A percentile compares a stretch with the other conserved stretches of the same genome.
These are phyloP conservation scores for Diaporthe sp. DNA, from an alignment of 2,329 filamentous ascomycete species.

Conservation along the genomic window DNA sequence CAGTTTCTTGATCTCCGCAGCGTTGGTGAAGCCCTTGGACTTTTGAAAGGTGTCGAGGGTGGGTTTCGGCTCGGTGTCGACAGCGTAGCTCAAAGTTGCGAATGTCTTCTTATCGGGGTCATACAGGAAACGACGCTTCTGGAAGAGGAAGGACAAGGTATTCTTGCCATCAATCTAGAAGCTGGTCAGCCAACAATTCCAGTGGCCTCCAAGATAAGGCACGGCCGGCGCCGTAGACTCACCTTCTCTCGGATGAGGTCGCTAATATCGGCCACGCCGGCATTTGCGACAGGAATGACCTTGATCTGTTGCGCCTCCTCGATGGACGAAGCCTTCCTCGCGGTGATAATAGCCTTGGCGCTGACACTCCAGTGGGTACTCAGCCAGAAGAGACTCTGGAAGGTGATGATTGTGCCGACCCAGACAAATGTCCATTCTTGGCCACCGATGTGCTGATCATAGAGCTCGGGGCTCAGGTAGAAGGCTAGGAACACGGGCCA, in stretches of 20 bases:
- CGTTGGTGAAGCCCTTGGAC: constrained; percentile 79
- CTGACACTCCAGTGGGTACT: constrained; percentile 98
- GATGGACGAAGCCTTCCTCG: constrained; percentile 76
- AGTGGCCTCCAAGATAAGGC: background rate
- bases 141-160: constrained; percentile 91
- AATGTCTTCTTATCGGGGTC: constrained; percentile 80
- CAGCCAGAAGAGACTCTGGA: constrained; percentile 91
- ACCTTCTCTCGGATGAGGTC: constrained; percentile 81
- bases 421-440: constrained; percentile 99
- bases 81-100: constrained; percentile 82
- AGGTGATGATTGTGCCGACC: constrained; percentile 86
- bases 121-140: constrained; percentile 97
- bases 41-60: constrained; percentile 82
- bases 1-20: constrained; percentile 82
- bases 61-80: constrained; percentile 89
- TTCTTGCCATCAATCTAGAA: constrained; percentile 76
- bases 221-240: constrained; percentile 40
- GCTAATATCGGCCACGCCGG: constrained; percentile 90
- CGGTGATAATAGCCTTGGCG: constrained; percentile 84
- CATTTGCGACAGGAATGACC: constrained; percentile 89
- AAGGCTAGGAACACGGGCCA: constrained; percentile 94
- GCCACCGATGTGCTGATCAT: constrained; percentile 92
- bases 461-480: constrained; percentile 86
- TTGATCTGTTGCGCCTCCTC: constrained; percentile 89
- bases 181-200: constrained; percentile 32